phyloP scores from a whole-genome alignment of 345 rosid genomes.

The Salix purpurea region DNA sequence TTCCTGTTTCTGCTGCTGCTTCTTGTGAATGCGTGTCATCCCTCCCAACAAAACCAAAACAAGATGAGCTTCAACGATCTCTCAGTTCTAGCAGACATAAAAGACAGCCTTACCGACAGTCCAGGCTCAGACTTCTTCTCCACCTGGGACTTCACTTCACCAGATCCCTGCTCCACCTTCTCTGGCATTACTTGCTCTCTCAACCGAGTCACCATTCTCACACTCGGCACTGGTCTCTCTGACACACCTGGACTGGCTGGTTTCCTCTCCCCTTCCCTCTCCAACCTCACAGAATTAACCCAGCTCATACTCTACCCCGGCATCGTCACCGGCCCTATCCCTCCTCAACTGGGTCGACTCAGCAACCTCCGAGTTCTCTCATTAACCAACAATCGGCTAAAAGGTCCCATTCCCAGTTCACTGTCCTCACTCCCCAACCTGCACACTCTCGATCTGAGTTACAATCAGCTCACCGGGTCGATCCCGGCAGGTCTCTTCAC shows the following conservation, averaged over 20 bases:
- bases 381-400: constrained; percentile 67
- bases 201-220: constrained; percentile 39
- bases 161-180: constrained; percentile 65
- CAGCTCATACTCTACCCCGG: constrained; percentile 78
- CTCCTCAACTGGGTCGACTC: constrained; percentile 52
- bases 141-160: constrained; percentile 52
- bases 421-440: constrained; percentile 42
- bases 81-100: constrained; percentile 43
- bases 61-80: constrained; percentile 30
- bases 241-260: constrained; percentile 63
- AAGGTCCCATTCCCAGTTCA: constrained; percentile 64
- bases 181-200: constrained; percentile 55
- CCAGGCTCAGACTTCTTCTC: constrained; percentile 55
- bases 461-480: constrained; percentile 62
- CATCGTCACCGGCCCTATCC: constrained; percentile 76
- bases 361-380: constrained; percentile 60
- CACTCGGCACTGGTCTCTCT: constrained; percentile 51
- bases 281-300: constrained; percentile 54
- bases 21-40: not conserved
- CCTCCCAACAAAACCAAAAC: constrained; percentile 1
- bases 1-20: constrained; percentile 8
- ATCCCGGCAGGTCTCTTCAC: constrained; percentile 45
- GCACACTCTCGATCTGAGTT: constrained; percentile 79
- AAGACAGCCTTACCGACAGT: constrained; percentile 56
- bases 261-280: constrained; percentile 55